phyloP scores from a whole-genome alignment of 108 stramenopile genomes.

The Fistulifera solaris region DNA sequence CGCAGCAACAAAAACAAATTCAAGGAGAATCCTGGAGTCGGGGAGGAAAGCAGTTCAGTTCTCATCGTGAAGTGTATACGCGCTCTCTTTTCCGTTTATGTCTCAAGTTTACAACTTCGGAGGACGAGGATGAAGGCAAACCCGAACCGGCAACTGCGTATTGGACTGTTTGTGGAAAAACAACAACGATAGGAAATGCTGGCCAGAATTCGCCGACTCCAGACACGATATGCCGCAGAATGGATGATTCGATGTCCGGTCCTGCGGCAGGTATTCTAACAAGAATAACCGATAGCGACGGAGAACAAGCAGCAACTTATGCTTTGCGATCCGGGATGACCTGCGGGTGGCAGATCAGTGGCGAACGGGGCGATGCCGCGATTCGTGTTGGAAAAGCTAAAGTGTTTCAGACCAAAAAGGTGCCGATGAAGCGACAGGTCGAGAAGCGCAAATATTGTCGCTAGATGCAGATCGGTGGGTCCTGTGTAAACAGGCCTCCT shows the following conservation, averaged over 20 bases:
- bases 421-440: conserved; percentile 27
- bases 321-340: conserved; percentile 76
- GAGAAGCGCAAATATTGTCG: conserved; percentile 66
- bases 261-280: conserved; percentile 71
- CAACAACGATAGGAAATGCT: conserved; percentile 82
- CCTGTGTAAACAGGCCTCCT: conserved; percentile 71
- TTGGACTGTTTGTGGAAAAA: conserved; percentile 76
- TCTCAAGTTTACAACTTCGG: conserved; percentile 86
- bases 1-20: background rate
- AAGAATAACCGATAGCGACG: conserved; percentile 60
- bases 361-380: conserved; percentile 82
- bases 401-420: conserved; percentile 41
- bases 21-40: conserved; percentile 41
- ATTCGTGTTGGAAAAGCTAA: conserved; percentile 84
- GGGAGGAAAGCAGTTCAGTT: conserved; percentile 74
- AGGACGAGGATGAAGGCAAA: conserved; percentile 87
- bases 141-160: conserved; percentile 85
- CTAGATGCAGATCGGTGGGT: conserved; percentile 85
- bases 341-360: conserved; percentile 77
- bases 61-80: conserved; percentile 77
- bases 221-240: conserved; percentile 81
- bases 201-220: conserved; percentile 56
- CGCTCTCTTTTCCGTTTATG: conserved; percentile 70
- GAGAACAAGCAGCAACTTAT: conserved; percentile 65
- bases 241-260: conserved; percentile 86